Percentiles rank a stretch among this genome's conserved stretches.
Conservation (phyloP, 148 eudicot species). For the Rhododendron williamsianum region DNA sequence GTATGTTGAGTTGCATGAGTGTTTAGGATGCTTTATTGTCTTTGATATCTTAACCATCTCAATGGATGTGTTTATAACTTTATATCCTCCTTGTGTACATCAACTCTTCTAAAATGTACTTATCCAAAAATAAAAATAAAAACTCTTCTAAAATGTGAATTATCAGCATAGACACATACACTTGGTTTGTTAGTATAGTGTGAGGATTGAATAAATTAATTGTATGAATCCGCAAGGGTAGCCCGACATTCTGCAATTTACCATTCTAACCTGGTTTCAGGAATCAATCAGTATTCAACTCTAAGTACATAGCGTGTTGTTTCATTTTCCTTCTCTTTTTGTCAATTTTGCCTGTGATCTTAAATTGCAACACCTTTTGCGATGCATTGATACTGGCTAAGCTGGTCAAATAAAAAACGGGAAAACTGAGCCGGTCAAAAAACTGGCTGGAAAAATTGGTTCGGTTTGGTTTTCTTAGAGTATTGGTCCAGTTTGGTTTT, state of each 20-base stretch:
- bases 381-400: not conserved
- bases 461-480: not conserved
- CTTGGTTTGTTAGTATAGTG: not conserved
- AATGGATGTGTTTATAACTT: not conserved
- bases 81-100: not conserved
- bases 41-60: not conserved
- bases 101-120: not conserved
- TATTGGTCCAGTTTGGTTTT: not conserved
- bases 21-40: not conserved
- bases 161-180: not conserved
- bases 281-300: not conserved
- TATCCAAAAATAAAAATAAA: too few relatives aligned
- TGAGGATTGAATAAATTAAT: not conserved
- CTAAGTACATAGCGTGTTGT: not conserved
- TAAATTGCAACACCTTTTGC: not conserved
- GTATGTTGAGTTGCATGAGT: not conserved
- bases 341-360: not conserved
- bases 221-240: not conserved
- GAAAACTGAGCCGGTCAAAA: not conserved
- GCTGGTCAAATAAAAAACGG: not conserved
- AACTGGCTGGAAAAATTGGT: not conserved
- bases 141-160: not conserved
- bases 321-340: not conserved
- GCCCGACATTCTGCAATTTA: not conserved
- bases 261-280: not conserved